phyloP scores from a whole-genome alignment of 2,329 filamentous ascomycete species.

The Botryosphaeria dothidea region DNA sequence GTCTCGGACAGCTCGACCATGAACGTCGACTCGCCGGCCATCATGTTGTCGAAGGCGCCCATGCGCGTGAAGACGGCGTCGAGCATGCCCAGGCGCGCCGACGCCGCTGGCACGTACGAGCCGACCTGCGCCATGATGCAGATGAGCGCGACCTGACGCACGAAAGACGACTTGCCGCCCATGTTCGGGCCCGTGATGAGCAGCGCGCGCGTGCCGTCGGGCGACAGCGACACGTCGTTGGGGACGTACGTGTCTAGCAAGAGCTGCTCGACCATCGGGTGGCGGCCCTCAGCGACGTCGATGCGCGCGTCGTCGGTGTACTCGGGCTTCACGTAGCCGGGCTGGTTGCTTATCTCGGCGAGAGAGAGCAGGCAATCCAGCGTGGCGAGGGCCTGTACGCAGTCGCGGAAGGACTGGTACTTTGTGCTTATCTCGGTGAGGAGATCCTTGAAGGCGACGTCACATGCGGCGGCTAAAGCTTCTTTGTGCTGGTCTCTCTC shows the following conservation, averaged over 20 bases:
- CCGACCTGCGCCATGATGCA: constrained; percentile 93
- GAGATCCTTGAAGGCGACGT: constrained; percentile 73
- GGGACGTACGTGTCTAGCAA: constrained; percentile 87
- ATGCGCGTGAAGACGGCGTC: constrained; percentile 95
- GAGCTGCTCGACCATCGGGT: constrained; percentile 94
- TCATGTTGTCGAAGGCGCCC: constrained; percentile 94
- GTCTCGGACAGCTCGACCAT: constrained; percentile 98
- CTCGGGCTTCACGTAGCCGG: constrained; percentile 82
- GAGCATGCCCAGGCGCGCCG: constrained; percentile 52
- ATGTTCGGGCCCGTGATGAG: constrained; percentile 97
- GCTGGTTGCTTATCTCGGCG: constrained; percentile 78
- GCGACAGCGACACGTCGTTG: constrained; percentile 76
- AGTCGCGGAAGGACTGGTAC: constrained; percentile 88
- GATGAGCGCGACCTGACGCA: constrained; percentile 87
- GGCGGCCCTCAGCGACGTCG: constrained; percentile 72
- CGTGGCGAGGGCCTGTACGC: constrained; percentile 79
- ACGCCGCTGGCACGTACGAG: constrained; percentile 82
- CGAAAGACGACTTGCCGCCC: constrained; percentile 98
- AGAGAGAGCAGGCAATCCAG: constrained; percentile 90
- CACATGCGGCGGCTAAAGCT: constrained; percentile 86
- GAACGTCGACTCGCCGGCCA: constrained; percentile 92
- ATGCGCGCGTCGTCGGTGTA: constrained; percentile 68
- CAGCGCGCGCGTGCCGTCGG: constrained; percentile 61
- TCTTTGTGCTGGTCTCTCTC: constrained; percentile 96
- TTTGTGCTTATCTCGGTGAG: constrained; percentile 74